These are phyloP conservation scores for Colletotrichum filicis DNA, from an alignment of 2,329 filamentous ascomycete species.

Conservation along the genomic window DNA sequence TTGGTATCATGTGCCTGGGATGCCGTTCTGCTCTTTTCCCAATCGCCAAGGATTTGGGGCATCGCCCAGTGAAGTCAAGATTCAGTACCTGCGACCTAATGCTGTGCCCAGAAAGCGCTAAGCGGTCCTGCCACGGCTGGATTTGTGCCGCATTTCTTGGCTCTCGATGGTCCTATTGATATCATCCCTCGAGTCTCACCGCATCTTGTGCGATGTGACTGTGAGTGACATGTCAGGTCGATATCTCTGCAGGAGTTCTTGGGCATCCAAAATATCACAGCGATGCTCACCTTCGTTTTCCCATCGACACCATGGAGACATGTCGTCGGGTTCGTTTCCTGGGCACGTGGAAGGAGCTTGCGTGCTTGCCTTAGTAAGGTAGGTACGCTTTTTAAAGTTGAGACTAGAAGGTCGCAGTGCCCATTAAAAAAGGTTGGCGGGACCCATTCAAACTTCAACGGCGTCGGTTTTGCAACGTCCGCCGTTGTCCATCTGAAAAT, in stretches of 20 bases:
- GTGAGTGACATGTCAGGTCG: not conserved
- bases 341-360: not conserved
- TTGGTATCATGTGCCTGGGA: not conserved
- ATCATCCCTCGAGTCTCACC: not conserved
- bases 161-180: constrained; percentile 8
- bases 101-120: constrained; percentile 16
- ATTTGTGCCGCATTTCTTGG: constrained; percentile 22
- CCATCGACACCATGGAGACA: not conserved
- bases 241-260: not conserved
- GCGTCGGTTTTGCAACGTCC: not conserved
- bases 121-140: not conserved
- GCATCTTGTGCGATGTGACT: not conserved
- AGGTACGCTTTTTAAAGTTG: not conserved
- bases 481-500: not conserved
- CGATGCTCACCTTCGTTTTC: not conserved
- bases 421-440: constrained; percentile 16
- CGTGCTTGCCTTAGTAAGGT: not conserved
- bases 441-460: not conserved
- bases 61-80: constrained; percentile 23
- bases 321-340: not conserved
- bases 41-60: not conserved
- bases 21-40: not conserved
- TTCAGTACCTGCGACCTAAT: not conserved
- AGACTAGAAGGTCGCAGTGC: not conserved
- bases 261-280: not conserved